Conservation (phyloP, 2,329 filamentous ascomycete species). For the Alternaria longipes region DNA sequence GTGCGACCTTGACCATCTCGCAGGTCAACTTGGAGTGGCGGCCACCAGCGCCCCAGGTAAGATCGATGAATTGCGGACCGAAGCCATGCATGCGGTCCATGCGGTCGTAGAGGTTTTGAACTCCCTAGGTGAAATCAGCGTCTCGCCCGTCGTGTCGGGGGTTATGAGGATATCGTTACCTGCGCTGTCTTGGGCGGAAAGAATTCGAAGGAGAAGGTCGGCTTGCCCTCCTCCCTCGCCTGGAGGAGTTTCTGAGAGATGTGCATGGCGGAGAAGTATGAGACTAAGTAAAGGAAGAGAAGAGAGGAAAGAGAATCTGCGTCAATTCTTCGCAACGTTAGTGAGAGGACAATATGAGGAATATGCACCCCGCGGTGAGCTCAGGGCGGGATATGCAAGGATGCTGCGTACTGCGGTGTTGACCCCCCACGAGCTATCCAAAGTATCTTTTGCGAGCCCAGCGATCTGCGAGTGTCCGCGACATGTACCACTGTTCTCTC, state of each 20-base stretch:
- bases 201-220: constrained; percentile 99
- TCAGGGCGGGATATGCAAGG: constrained; percentile 32
- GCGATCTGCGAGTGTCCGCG: constrained; percentile 62
- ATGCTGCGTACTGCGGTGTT: constrained; percentile 25
- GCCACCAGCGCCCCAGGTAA: constrained; percentile 97
- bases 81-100: constrained; percentile 99
- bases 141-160: background rate
- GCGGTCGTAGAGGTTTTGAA: constrained; percentile 98
- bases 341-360: constrained; percentile 9
- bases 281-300: constrained; percentile 8
- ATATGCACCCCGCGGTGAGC: constrained; percentile 33
- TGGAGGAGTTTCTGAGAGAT: constrained; percentile 91
- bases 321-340: constrained; percentile 15
- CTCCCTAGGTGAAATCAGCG: constrained; percentile 64
- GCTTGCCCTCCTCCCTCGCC: constrained; percentile 78
- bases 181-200: constrained; percentile 98
- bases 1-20: constrained; percentile 96
- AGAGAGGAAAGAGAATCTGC: constrained; percentile 2
- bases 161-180: constrained; percentile 39
- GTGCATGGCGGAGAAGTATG: constrained; percentile 74
- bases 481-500: constrained; percentile 57
- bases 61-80: constrained; percentile 94
- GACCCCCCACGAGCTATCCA: constrained; percentile 48
- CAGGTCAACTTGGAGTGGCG: constrained; percentile 89
- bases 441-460: constrained; percentile 59